Conservation (phyloP, 2,329 filamentous ascomycete species). For the Penicillium decumbens region DNA sequence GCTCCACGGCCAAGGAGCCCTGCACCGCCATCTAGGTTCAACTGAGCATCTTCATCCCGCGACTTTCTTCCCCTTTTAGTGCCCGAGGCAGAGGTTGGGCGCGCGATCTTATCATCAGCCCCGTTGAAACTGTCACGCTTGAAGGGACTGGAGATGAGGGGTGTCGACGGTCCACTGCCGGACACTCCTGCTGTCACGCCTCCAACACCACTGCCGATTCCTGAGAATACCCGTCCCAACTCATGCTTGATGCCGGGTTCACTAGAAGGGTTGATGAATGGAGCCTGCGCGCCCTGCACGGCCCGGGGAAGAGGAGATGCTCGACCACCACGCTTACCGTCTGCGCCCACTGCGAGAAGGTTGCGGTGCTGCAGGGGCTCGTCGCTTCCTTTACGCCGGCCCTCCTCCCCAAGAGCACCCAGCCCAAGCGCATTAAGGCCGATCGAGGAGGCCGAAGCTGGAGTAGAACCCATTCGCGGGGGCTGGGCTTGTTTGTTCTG, state of each 20-base stretch:
- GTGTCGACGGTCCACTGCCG: constrained; percentile 52
- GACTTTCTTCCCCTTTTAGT: constrained; percentile 60
- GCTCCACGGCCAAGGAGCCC: constrained; percentile 56
- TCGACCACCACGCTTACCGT: constrained; percentile 75
- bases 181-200: constrained; percentile 48
- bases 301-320: constrained; percentile 87
- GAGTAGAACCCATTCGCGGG: constrained; percentile 33
- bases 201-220: constrained; percentile 70
- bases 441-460: constrained; percentile 21
- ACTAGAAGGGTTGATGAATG: constrained; percentile 69
- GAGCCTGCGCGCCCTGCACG: constrained; percentile 83
- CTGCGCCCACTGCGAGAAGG: constrained; percentile 66
- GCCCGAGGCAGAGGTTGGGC: constrained; percentile 47
- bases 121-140: constrained; percentile 47
- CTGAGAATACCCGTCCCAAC: constrained; percentile 90
- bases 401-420: constrained; percentile 33
- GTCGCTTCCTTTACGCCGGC: constrained; percentile 48
- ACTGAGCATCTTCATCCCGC: constrained; percentile 68
- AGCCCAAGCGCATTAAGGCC: constrained; percentile 27
- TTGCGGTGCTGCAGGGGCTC: constrained; percentile 59
- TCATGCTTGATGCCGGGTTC: constrained; percentile 92
- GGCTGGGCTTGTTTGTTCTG: constrained; percentile 32
- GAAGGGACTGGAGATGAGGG: constrained; percentile 50
- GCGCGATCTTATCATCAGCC: constrained; percentile 37
- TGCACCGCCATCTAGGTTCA: constrained; percentile 62